These are phyloP conservation scores for Piloderma croceum DNA, from an alignment of 768 basidiomycete species.

Conservation along the genomic window DNA sequence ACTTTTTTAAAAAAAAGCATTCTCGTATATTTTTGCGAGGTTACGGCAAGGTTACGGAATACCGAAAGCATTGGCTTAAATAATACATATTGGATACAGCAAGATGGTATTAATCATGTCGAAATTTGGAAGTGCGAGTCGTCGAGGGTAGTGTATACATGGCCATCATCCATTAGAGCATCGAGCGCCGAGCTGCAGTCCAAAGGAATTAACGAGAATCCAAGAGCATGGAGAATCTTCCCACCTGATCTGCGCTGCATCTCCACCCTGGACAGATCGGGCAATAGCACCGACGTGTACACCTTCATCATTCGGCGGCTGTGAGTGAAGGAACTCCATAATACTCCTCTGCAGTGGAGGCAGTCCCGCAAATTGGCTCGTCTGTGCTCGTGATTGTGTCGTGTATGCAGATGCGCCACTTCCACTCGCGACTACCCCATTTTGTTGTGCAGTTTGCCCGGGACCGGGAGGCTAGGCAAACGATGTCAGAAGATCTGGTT, in stretches of 20 bases:
- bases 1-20: neutral
- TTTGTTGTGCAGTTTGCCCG: constrained; percentile 1
- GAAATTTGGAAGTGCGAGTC: constrained; percentile 72
- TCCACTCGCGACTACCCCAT: constrained; percentile 1
- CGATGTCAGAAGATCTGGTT: neutral
- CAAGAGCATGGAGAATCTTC: constrained; percentile 6
- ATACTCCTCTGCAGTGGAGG: constrained; percentile 59
- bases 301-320: constrained; percentile 51
- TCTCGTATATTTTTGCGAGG: neutral
- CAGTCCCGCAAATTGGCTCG: constrained; percentile 50
- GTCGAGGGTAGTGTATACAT: constrained; percentile 74
- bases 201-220: neutral
- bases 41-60: neutral
- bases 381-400: constrained; percentile 19
- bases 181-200: constrained; percentile 62
- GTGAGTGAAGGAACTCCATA: constrained; percentile 51
- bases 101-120: constrained; percentile 17
- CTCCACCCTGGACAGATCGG: constrained; percentile 52
- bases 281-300: constrained; percentile 71
- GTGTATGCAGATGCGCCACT: constrained; percentile 27
- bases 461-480: neutral
- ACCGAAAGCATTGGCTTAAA: neutral
- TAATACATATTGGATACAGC: too few relatives aligned
- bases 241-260: constrained; percentile 62
- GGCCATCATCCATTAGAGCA: constrained; percentile 71